Percentiles rank a stretch among this genome's conserved stretches.
Conservation (phyloP, 2,329 filamentous ascomycete genomes). For the Aureobasidium sp. region DNA sequence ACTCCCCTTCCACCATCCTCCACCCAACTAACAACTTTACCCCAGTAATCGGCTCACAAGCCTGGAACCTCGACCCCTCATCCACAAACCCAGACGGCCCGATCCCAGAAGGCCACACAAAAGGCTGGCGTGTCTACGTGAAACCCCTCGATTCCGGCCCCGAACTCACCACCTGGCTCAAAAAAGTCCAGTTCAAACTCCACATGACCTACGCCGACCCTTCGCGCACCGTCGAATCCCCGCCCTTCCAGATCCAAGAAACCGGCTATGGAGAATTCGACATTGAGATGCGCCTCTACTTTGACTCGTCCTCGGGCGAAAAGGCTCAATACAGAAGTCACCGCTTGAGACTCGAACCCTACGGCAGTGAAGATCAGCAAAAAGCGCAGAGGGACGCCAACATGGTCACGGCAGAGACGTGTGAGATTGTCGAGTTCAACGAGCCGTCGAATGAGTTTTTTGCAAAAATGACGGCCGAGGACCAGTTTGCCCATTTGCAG, state of each 20-base stretch:
- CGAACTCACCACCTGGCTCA: slow-evolving; percentile 90
- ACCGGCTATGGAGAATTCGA: slow-evolving; percentile 98
- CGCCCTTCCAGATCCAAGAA: slow-evolving; percentile 75
- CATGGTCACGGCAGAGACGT: slow-evolving; percentile 69
- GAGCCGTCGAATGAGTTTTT: slow-evolving; percentile 92
- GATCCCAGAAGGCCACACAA: slow-evolving; percentile 84
- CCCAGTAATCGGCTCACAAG: slow-evolving; percentile 43
- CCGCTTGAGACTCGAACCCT: slow-evolving; percentile 83
- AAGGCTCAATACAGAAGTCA: slow-evolving; percentile 96
- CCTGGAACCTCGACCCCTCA: slow-evolving; percentile 57
- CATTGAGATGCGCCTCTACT: slow-evolving; percentile 91
- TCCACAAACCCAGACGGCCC: slow-evolving; percentile 59
- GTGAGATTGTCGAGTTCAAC: slow-evolving; percentile 95
- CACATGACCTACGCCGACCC: slow-evolving; percentile 95
- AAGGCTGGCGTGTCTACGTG: slow-evolving; percentile 94
- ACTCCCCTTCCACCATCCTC: not conserved
- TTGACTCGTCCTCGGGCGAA: slow-evolving; percentile 77
- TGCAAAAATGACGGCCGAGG: slow-evolving; percentile 72
- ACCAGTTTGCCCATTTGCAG: slow-evolving; percentile 47
- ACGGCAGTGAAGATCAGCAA: slow-evolving; percentile 65
- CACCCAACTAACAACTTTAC: not conserved
- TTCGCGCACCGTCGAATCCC: slow-evolving; percentile 71
- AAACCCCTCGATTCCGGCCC: slow-evolving; percentile 76
- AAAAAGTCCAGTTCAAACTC: slow-evolving; percentile 95
- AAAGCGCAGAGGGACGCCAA: slow-evolving; percentile 58